These are phyloP conservation scores for Hypoxylon crocopeplum DNA, from an alignment of 495 filamentous ascomycete genomes.

Conservation along the genomic window DNA sequence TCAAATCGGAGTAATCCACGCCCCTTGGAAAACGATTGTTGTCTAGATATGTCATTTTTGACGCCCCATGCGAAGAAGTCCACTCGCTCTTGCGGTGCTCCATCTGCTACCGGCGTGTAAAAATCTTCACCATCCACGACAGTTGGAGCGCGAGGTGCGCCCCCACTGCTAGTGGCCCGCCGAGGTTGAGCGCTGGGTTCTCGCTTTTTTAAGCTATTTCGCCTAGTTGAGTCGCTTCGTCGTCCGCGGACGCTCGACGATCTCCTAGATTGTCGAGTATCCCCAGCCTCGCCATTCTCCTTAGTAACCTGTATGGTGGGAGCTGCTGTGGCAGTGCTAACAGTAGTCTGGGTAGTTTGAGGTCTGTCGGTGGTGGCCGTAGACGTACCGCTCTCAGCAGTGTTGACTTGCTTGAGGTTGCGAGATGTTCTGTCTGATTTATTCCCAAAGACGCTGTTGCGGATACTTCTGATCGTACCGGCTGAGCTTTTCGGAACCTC, in stretches of 20 bases:
- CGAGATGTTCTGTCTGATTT: slow-evolving; percentile 48
- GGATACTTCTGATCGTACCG: slow-evolving; percentile 73
- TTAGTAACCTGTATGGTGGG: slow-evolving; percentile 49
- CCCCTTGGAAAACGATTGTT: slow-evolving; percentile 39
- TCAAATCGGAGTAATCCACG: slow-evolving; percentile 41
- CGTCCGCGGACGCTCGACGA: slow-evolving; percentile 44
- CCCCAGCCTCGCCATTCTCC: slow-evolving; percentile 44
- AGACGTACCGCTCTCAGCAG: slow-evolving; percentile 39
- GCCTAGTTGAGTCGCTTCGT: slow-evolving; percentile 51
- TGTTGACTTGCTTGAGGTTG: slow-evolving; percentile 38
- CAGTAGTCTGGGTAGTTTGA: slow-evolving; percentile 52
- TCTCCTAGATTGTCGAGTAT: slow-evolving; percentile 42
- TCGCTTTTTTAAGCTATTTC: slow-evolving; percentile 54
- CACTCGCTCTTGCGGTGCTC: slow-evolving; percentile 31
- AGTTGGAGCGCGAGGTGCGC: slow-evolving; percentile 38
- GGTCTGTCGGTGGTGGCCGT: slow-evolving; percentile 44
- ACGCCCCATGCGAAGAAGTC: slow-evolving; percentile 46
- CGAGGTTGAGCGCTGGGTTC: slow-evolving; percentile 50
- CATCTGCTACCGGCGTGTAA: slow-evolving; percentile 48
- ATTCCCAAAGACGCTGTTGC: slow-evolving; percentile 76
- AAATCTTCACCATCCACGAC: slow-evolving; percentile 48
- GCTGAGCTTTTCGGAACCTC: slow-evolving; percentile 72
- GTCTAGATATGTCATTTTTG: slow-evolving; percentile 35
- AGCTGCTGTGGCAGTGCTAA: slow-evolving; percentile 35
- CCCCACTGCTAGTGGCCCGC: slow-evolving; percentile 43